phyloP scores from a whole-genome alignment of 73 alveolate species.

The Paramecium octaurelia region DNA sequence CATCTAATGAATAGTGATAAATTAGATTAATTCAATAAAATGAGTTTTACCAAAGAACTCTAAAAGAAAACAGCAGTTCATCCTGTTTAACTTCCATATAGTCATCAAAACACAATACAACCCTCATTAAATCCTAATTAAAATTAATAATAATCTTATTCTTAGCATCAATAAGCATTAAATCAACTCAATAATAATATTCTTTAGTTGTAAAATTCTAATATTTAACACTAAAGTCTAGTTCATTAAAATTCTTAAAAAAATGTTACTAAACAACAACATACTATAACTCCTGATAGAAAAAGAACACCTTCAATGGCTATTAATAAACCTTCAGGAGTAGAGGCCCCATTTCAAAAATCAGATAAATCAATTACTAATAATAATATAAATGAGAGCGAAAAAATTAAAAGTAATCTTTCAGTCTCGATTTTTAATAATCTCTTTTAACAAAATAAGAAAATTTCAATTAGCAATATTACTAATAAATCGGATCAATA shows the following conservation, averaged over 20 bases:
- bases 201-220: background rate
- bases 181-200: background rate
- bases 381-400: background rate
- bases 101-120: background rate
- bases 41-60: conserved; percentile 36
- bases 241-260: background rate
- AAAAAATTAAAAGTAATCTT: background rate
- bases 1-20: conserved; percentile 12
- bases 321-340: background rate
- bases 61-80: background rate
- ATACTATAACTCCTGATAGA: conserved; percentile 32
- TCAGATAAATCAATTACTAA: background rate
- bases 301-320: conserved; percentile 23
- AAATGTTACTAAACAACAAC: background rate
- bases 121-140: background rate
- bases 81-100: background rate
- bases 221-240: background rate
- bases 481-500: background rate
- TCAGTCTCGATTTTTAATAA: conserved; percentile 42
- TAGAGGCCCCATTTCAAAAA: background rate
- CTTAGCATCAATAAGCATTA: background rate
- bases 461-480: background rate
- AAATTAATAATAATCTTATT: background rate
- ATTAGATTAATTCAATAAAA: background rate
- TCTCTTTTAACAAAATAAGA: background rate